A percentile compares a stretch with the other conserved stretches of the same genome.
Evolutionary conservation across 2,329 filamentous ascomycete genomes (phyloP).

Genomic region (Fusarium temperatum): DNA sequence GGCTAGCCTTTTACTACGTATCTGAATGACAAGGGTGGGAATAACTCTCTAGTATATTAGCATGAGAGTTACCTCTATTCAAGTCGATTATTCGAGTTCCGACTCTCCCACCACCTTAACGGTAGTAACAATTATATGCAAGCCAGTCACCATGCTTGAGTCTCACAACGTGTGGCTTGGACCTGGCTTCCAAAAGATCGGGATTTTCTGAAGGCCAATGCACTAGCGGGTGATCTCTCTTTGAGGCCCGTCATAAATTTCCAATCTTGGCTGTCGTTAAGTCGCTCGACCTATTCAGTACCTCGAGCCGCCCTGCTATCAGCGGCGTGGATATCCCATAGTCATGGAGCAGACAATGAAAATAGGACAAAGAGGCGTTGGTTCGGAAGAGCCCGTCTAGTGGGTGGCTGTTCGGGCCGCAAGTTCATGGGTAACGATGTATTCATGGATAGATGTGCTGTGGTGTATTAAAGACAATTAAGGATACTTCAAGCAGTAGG

Average conservation of each 20-base stretch:
- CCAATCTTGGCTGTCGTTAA: neutral
- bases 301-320: neutral
- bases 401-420: neutral
- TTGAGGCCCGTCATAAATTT: constrained; percentile 28
- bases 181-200: neutral
- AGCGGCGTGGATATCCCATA: neutral
- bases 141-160: neutral
- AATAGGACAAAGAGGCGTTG: neutral
- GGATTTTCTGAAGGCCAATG: constrained; percentile 4
- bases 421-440: neutral
- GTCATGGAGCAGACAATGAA: neutral
- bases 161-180: neutral
- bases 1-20: neutral
- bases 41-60: neutral
- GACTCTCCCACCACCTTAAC: neutral
- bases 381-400: neutral
- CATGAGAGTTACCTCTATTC: neutral
- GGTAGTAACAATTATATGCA: neutral
- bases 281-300: constrained; percentile 3
- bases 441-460: neutral
- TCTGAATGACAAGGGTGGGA: neutral
- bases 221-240: neutral
- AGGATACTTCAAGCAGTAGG: neutral
- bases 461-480: neutral
- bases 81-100: neutral